These are phyloP conservation scores for Actinomortierella wolfii DNA, from an alignment of 371 early-diverging fungal species.

Conservation along the genomic window DNA sequence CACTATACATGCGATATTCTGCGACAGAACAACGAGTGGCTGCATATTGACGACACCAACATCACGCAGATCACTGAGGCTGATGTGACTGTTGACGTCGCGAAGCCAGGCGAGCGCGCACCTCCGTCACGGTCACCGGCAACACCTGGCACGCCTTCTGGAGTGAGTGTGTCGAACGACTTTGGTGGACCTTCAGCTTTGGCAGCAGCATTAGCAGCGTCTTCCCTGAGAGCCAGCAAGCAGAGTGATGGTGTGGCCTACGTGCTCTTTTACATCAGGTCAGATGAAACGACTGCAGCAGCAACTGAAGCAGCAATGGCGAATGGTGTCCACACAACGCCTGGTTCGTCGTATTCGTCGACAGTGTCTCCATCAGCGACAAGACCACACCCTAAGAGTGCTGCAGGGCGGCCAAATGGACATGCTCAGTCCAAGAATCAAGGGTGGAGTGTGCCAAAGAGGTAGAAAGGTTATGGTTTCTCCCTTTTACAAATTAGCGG, in stretches of 20 bases:
- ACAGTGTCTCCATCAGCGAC: constrained; percentile 10
- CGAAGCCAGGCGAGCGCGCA: constrained; percentile 40
- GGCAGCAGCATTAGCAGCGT: constrained; percentile 34
- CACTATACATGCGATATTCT: constrained; percentile 96
- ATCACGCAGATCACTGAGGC: constrained; percentile 67
- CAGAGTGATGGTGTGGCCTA: constrained; percentile 57
- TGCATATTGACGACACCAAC: constrained; percentile 89
- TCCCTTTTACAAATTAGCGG: not conserved
- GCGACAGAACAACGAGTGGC: constrained; percentile 80
- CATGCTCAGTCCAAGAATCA: not conserved
- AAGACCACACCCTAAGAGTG: not conserved
- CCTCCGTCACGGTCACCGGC: constrained; percentile 9
- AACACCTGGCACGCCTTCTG: not conserved
- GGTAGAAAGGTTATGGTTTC: constrained; percentile 4
- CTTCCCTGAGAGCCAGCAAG: constrained; percentile 38
- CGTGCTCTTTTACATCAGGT: constrained; percentile 60
- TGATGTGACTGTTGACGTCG: constrained; percentile 64
- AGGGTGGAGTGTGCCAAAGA: constrained; percentile 27
- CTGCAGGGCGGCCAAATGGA: not conserved
- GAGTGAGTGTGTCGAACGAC: not conserved
- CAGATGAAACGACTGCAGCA: constrained; percentile 26
- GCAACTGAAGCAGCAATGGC: constrained; percentile 4
- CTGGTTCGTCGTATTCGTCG: not conserved
- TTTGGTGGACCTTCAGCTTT: constrained; percentile 22
- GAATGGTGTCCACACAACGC: constrained; percentile 13